Percentiles rank a stretch among this genome's conserved stretches.
phyloP scores from a whole-genome alignment of 2,329 filamentous ascomycete species.

The Aspergillus viridinutans region DNA sequence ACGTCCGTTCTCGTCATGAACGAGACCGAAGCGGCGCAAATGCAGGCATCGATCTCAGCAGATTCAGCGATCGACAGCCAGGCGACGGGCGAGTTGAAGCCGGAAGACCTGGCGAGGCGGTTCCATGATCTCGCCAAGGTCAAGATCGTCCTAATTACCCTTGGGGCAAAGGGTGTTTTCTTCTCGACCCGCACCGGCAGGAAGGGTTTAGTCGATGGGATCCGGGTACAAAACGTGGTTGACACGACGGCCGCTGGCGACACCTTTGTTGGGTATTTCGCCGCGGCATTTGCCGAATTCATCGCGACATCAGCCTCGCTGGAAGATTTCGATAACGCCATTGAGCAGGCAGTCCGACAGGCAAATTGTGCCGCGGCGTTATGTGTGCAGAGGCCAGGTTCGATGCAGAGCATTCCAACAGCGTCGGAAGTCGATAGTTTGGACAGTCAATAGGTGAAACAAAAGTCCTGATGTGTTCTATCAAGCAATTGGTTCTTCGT shows the following conservation, averaged over 20 bases:
- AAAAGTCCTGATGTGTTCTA: not conserved
- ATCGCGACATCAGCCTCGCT: not conserved
- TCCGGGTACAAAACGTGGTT: not conserved
- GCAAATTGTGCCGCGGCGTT: not conserved
- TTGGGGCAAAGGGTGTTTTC: not conserved
- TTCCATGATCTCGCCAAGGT: not conserved
- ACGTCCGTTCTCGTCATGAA: conserved; percentile 10
- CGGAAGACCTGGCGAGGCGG: not conserved
- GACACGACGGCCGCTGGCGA: not conserved
- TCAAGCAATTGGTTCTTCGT: conserved; percentile 14
- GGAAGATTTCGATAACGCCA: not conserved
- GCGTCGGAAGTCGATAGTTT: not conserved
- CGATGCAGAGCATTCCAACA: not conserved
- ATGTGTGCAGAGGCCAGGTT: not conserved
- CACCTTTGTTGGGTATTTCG: not conserved
- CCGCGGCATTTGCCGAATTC: not conserved
- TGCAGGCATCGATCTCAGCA: not conserved
- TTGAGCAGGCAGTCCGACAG: not conserved
- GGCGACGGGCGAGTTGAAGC: not conserved
- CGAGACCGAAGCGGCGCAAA: not conserved
- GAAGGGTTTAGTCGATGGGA: not conserved
- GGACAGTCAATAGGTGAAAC: not conserved
- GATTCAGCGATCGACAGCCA: not conserved
- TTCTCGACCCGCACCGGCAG: not conserved
- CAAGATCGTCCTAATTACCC: not conserved